Percentiles rank a stretch among this genome's conserved stretches.
These are phyloP conservation scores for Cercophora samala DNA, from an alignment of 495 filamentous ascomycete genomes.

Conservation along the genomic window DNA sequence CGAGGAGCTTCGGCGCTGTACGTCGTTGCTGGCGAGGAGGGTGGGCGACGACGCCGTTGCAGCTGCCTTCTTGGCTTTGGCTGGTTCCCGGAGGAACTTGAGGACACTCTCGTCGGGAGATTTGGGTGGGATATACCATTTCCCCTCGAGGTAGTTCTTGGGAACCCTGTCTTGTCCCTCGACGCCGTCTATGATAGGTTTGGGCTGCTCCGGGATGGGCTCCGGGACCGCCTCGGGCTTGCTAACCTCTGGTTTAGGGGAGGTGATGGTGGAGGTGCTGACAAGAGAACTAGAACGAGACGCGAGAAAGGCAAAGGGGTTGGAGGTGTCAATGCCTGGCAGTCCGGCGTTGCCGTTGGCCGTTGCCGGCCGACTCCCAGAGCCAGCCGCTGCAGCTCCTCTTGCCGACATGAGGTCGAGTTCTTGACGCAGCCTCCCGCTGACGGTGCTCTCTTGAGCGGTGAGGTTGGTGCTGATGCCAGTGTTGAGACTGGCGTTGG, in stretches of 20 bases:
- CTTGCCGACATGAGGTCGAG: background rate
- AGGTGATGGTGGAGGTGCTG: background rate
- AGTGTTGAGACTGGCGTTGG: constrained; percentile 1
- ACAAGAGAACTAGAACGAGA: background rate
- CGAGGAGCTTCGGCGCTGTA: no score
- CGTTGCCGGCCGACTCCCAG: background rate
- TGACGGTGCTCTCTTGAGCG: background rate
- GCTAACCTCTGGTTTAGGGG: background rate
- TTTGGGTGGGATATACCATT: background rate
- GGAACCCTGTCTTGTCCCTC: background rate
- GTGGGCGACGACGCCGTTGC: background rate
- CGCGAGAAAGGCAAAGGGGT: background rate
- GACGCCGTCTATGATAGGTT: background rate
- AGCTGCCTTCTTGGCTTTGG: background rate
- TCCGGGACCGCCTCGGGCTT: background rate
- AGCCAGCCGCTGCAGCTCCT: background rate
- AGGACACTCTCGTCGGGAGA: constrained; percentile 1
- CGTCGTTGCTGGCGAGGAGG: background rate
- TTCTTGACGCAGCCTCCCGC: background rate
- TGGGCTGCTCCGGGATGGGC: no score
- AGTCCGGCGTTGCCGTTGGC: background rate
- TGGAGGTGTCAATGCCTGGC: constrained; percentile 3
- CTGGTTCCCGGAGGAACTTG: background rate
- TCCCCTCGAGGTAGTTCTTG: background rate
- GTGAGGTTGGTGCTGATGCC: background rate